phyloP scores from a whole-genome alignment of 2,329 filamentous ascomycete genomes.

The Corniculantispora saksenae region DNA sequence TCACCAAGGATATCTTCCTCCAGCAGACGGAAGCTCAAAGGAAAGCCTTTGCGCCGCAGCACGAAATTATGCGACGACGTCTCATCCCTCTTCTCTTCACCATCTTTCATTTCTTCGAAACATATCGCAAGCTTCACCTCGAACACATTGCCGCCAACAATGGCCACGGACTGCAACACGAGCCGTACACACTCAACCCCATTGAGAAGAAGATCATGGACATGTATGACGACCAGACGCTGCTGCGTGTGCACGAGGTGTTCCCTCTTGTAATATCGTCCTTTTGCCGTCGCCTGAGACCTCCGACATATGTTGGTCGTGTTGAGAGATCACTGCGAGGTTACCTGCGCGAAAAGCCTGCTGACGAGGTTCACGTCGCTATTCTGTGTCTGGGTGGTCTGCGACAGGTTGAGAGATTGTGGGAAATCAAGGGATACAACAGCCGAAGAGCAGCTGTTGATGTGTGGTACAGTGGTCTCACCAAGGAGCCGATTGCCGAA shows the following conservation, averaged over 20 bases:
- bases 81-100: constrained; percentile 65
- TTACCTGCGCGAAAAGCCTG: constrained; percentile 62
- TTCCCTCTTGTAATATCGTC: constrained; percentile 66
- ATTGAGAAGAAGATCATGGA: constrained; percentile 63
- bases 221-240: constrained; percentile 64
- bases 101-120: constrained; percentile 69
- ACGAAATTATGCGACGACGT: constrained; percentile 64
- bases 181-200: constrained; percentile 62
- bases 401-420: constrained; percentile 63
- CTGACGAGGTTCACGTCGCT: constrained; percentile 63
- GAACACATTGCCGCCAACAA: constrained; percentile 55
- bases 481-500: constrained; percentile 43
- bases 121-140: constrained; percentile 60
- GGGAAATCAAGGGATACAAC: constrained; percentile 69
- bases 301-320: constrained; percentile 64
- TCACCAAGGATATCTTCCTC: constrained; percentile 65
- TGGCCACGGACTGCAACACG: constrained; percentile 51
- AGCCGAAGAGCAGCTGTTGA: constrained; percentile 60
- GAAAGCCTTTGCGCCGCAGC: constrained; percentile 60
- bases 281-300: constrained; percentile 62
- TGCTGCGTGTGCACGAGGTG: constrained; percentile 63
- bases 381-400: constrained; percentile 62
- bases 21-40: constrained; percentile 56
- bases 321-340: constrained; percentile 64
- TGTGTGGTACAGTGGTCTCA: constrained; percentile 56